phyloP scores from a whole-genome alignment of 2,329 filamentous ascomycete species.

The Sporothrix sp. region DNA sequence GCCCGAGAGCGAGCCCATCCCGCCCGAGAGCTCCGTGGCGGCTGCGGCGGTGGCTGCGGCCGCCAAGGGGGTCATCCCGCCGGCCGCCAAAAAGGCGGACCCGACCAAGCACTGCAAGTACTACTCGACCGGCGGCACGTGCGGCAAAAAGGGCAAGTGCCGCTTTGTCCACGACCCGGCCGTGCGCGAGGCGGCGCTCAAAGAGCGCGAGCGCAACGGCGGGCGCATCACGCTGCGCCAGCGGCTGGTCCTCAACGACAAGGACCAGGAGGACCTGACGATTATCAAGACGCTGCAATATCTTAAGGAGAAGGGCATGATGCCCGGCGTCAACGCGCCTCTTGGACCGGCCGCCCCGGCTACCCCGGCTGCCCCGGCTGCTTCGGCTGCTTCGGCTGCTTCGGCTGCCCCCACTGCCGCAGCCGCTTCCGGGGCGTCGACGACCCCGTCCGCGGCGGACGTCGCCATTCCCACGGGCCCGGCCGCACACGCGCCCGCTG shows the following conservation, averaged over 20 bases:
- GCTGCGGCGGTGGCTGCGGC: not conserved
- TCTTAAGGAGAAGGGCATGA: constrained; percentile 49
- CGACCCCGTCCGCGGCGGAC: not conserved
- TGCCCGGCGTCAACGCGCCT: constrained; percentile 25
- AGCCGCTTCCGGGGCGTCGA: not conserved
- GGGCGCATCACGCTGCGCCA: constrained; percentile 57
- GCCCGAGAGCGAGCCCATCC: constrained; percentile 48
- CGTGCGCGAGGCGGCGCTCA: constrained; percentile 52
- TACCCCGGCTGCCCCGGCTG: too few relatives aligned
- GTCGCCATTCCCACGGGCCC: not conserved
- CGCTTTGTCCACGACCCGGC: constrained; percentile 59
- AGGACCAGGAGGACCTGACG: constrained; percentile 57
- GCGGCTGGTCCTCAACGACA: constrained; percentile 56
- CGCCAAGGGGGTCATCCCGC: constrained; percentile 22
- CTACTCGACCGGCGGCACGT: constrained; percentile 57
- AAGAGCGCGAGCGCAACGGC: constrained; percentile 54
- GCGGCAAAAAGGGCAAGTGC: constrained; percentile 66
- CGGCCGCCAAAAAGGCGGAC: constrained; percentile 48
- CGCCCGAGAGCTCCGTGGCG: constrained; percentile 25
- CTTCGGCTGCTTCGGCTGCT: too few relatives aligned
- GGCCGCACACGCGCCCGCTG: not conserved
- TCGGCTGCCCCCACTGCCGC: not conserved
- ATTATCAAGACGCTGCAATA: constrained; percentile 58
- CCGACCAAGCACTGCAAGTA: constrained; percentile 61
- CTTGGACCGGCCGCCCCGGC: not conserved